Base-by-base conservation (phyloP, 1,139 yeast genomes). In the Yarrowia galli region DNA sequence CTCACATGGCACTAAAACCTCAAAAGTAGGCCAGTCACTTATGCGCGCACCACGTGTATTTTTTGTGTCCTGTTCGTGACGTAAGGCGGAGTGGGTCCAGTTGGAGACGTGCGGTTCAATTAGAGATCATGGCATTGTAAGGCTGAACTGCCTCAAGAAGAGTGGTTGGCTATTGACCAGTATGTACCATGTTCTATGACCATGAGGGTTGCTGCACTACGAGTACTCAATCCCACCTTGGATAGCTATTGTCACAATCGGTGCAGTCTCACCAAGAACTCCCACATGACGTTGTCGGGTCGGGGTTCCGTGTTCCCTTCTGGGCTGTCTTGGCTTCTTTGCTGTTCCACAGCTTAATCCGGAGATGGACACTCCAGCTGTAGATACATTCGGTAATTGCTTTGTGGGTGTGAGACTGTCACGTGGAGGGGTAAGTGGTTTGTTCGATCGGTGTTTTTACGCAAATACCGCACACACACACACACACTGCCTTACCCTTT, bases 261-360 rank as follows among this genome's bases (percentile, higher is more conserved):
- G 3, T 7, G n/a, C n/a, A n/a, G 13, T 35, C 16, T 22, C 45
- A 7, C 22, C 25, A 13, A 18, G 28, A 18, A 10, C n/a, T n/a
- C n/a, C n/a, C 48, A 43, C 48, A 43, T 43, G 48, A 43, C 48
- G 48, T 2, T 12, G 46, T 32, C 54, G 38, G 23, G 23, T 32
- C 13, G 28, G 15, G n/a, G 16, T 46, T 48, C 38, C 53, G 38
- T 28, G 38, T 48, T 36, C 53, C 51, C 3, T 28, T 32, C 42
- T 51, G 42, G 42, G 32, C n/a, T 20, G 42, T 51, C 35, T 53
- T 43, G 60, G 35, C 60, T 53, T 53, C 60, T 53, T 53, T 53
- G 60, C 60, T 53, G 16, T 36, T 36, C 60, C 28, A 13, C 60
- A 36, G 60, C 60, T 53, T 53, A 53, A 53, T 36, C 35, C 60